Base-by-base conservation (phyloP, 163 green algal species). In the Trebouxia gelatinosa region DNA sequence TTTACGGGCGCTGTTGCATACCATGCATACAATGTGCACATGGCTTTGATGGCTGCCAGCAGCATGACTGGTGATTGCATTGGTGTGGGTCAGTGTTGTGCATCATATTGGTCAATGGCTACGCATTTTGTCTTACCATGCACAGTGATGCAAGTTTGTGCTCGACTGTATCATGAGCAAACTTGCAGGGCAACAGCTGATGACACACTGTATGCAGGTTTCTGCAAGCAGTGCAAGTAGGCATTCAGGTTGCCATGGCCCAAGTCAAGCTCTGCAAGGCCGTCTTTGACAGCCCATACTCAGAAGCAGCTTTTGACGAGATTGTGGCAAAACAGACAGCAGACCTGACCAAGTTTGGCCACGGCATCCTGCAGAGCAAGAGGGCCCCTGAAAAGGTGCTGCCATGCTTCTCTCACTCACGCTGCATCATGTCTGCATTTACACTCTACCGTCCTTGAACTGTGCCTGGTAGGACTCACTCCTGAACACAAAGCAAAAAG, bases 371-470 rank as follows among this genome's bases (percentile, higher is more conserved):
- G 43, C 34, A 48, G 23, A 46, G 34, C 32, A 77, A 68, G 31
- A 77, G 79, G 37, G 50, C 57, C 13, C 78, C 78, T 46, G 78
- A 82, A 32, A 82, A 82, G 78, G 77, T 72, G n/a, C n/a, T n/a
- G n/a, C n/a, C n/a, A n/a, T n/a, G n/a, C n/a, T n/a, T n/a, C n/a
- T n/a, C n/a, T n/a, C n/a, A n/a, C n/a, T n/a, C n/a, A n/a, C n/a
- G n/a, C n/a, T n/a, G n/a, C n/a, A n/a, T n/a, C n/a, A n/a, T n/a
- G n/a, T n/a, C n/a, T n/a, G n/a, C n/a, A n/a, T n/a, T n/a, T n/a
- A n/a, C n/a, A n/a, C n/a, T n/a, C n/a, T n/a, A n/a, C n/a, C n/a
- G n/a, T n/a, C n/a, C n/a, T n/a, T n/a, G n/a, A n/a, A n/a, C n/a
- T n/a, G n/a, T n/a, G n/a, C n/a, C n/a, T n/a, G n/a, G n/a, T n/a